Evolutionary conservation across 768 basidiomycete species (phyloP), one percentile per base, ranked within the genome.

Genomic region (Goffeauzyma gilvescens): DNA sequence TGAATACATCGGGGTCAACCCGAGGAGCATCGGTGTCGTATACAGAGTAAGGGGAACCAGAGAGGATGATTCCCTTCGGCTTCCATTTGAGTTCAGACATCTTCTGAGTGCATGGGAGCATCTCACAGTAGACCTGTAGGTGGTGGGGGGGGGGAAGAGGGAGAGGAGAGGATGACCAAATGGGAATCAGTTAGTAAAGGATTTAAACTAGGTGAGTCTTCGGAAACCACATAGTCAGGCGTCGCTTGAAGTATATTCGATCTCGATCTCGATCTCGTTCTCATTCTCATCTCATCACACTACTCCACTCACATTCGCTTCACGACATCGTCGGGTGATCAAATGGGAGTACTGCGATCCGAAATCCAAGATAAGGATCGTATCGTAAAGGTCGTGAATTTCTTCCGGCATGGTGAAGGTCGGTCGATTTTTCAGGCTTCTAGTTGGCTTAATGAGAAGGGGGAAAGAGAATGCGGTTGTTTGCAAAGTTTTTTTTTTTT

Each of bases 311-410:
- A 98, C 85, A 42, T 85, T 84, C 58, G 87, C 73, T 65, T 98
- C 93, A 59, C 93, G 79, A 72, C 90, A 95, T 75, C 93, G 73
- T 60, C 93, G 70, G 6, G 89, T 93, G 64, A 96, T 96, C 50
- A 98, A 69, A 70, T 96, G 93, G 51, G 89, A 89, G 65, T 90
- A 90, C 73, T 86, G 89, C 8, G 87, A 93, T 41, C 90, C 90
- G 65, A 96, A 96, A 65, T 96, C 90, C 25, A 96, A 69, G 55
- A 96, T 93, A 32, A 95, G 76, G 51, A 96, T 77, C 18, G 89
- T 89, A 58, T 95, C 87, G 61, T 90, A 95, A 51, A 86, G 77
- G 64, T 84, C 79, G 65, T 90, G 85, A 54, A 93, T 93, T 63
- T 85, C 83, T 23, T 60, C 55, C 1, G 51, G 41, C 49, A 49